Percentiles rank a stretch among this genome's conserved stretches.
Evolutionary conservation across 75 land plant genomes (phyloP).

Genomic region (Cunninghamia lanceolata): DNA sequence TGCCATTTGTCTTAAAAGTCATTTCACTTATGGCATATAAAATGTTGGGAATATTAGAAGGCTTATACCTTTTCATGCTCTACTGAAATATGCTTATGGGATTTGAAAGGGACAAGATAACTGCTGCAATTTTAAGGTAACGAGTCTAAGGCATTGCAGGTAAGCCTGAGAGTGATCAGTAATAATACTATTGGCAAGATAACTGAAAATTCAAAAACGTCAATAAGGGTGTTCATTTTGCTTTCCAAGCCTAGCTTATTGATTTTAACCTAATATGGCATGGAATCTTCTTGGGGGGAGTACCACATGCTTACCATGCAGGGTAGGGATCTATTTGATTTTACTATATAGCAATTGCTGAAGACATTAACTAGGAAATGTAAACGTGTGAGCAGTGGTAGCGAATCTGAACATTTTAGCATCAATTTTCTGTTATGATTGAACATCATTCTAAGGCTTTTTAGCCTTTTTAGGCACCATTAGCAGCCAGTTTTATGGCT

Average conservation of each 20-base stretch:
- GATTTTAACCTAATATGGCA: background rate
- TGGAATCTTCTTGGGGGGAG: background rate
- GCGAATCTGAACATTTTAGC: background rate
- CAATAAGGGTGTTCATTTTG: background rate
- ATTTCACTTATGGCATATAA: background rate
- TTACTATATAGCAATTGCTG: background rate
- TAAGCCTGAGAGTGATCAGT: background rate
- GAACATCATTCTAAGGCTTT: background rate
- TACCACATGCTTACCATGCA: no score
- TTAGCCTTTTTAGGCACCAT: background rate
- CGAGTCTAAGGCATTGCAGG: background rate
- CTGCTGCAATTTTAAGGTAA: no score
- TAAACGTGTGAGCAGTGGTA: background rate
- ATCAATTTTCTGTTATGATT: background rate
- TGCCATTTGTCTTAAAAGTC: no score
- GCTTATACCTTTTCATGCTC: background rate
- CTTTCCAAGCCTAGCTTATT: background rate
- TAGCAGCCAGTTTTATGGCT: background rate
- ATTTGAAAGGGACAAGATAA: background rate
- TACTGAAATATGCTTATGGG: background rate
- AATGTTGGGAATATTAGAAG: background rate
- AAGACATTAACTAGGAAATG: background rate
- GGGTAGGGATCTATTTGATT: background rate
- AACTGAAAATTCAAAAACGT: background rate
- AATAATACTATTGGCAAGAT: background rate